These are phyloP conservation scores for Fusarium sambucinum DNA, from an alignment of 2,329 filamentous ascomycete genomes.

Conservation along the genomic window DNA sequence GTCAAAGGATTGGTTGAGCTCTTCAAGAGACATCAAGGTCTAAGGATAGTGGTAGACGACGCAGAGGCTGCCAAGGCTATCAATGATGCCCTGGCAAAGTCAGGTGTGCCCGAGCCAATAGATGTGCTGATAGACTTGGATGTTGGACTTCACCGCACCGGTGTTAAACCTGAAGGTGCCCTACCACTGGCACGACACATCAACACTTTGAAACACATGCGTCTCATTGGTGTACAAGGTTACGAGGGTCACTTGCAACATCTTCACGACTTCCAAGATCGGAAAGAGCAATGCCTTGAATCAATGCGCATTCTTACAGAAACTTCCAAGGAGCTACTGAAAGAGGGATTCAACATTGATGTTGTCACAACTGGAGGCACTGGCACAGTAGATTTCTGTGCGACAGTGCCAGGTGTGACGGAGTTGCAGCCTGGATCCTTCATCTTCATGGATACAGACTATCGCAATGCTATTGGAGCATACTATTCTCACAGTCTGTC, in stretches of 20 bases:
- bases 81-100: conserved; percentile 16
- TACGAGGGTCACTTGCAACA: conserved; percentile 40
- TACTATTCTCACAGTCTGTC: conserved; percentile 60
- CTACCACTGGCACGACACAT: conserved; percentile 23
- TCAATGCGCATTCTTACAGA: conserved; percentile 32
- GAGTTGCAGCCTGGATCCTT: conserved; percentile 68
- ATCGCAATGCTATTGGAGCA: conserved; percentile 63
- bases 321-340: neutral
- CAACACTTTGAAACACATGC: conserved; percentile 5
- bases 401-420: conserved; percentile 62
- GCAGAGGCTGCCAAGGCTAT: conserved; percentile 24
- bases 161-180: neutral
- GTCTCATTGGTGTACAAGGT: conserved; percentile 34
- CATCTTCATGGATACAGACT: conserved; percentile 70
- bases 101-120: conserved; percentile 9
- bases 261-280: conserved; percentile 29
- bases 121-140: conserved; percentile 33
- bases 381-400: conserved; percentile 60
- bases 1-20: conserved; percentile 31
- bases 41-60: conserved; percentile 35
- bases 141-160: conserved; percentile 33
- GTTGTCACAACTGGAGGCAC: conserved; percentile 40
- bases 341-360: conserved; percentile 9
- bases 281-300: conserved; percentile 27
- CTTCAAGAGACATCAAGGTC: conserved; percentile 9